Conservation (phyloP, 176 grass and related monocot species). For the Areca catechu region DNA sequence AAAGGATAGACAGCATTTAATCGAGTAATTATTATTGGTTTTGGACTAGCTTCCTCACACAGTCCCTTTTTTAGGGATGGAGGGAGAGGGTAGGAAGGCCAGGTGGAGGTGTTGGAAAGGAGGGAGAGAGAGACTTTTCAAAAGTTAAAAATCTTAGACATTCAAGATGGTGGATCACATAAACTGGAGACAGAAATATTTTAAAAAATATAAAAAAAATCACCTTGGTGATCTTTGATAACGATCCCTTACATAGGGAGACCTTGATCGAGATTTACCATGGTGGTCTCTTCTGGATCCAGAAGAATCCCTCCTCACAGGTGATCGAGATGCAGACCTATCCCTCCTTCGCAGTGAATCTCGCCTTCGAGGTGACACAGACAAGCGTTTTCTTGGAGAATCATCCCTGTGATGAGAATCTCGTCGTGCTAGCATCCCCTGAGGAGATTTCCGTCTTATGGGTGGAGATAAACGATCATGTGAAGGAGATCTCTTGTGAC, state of each 20-base stretch:
- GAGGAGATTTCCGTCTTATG: constrained; percentile 30
- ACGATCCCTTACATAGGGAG: constrained; percentile 47
- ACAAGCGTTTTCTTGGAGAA: constrained; percentile 11
- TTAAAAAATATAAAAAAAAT: constrained; percentile 1
- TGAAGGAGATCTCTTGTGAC: constrained; percentile 36
- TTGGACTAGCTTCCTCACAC: too few species aligned
- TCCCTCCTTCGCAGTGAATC: constrained; percentile 37
- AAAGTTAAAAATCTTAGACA: too few species aligned
- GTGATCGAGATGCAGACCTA: constrained; percentile 62
- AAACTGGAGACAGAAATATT: too few species aligned
- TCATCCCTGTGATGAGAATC: constrained; percentile 18
- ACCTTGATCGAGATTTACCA: constrained; percentile 54
- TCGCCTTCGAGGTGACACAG: constrained; percentile 24
- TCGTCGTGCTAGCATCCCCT: constrained; percentile 9
- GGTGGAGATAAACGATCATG: constrained; percentile 39
- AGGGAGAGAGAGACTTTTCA: too few species aligned
- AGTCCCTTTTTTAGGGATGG: too few species aligned
- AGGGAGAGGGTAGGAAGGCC: too few species aligned
- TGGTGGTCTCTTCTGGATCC: constrained; percentile 46
- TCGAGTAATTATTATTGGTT: too few species aligned
- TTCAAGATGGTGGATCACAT: too few species aligned
- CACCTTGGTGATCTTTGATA: constrained; percentile 54
- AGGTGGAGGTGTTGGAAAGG: too few species aligned
- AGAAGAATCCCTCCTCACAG: constrained; percentile 39
- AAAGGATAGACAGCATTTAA: not conserved